phyloP scores from a whole-genome alignment of 2,329 filamentous ascomycete genomes.

The Fusarium ambrosium region DNA sequence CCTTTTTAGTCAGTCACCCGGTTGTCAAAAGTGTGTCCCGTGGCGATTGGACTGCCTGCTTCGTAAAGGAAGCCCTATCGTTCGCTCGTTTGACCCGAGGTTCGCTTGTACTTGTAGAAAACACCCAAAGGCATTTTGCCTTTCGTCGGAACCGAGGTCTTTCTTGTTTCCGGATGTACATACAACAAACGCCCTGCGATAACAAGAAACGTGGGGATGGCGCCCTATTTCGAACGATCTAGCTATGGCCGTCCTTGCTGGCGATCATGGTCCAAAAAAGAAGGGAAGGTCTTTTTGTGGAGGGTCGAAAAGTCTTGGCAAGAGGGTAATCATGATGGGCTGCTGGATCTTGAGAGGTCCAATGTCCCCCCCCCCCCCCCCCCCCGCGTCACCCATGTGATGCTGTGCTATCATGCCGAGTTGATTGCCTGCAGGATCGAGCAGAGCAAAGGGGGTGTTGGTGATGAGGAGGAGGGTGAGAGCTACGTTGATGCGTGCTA shows the following conservation, averaged over 20 bases:
- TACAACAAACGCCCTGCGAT: neutral
- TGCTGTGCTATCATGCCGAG: slow-evolving; percentile 11
- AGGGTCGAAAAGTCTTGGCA: slow-evolving; percentile 18
- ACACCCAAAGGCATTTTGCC: neutral
- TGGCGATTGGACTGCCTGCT: neutral
- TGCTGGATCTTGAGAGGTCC: slow-evolving; percentile 15
- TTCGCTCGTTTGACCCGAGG: neutral
- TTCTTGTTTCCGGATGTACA: neutral
- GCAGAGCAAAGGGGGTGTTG: neutral
- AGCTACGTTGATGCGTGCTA: slow-evolving; percentile 5
- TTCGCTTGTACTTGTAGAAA: neutral
- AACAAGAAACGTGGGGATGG: slow-evolving; percentile 1
- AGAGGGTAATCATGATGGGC: slow-evolving; percentile 33
- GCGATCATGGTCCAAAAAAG: slow-evolving; percentile 14
- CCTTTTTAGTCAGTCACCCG: slow-evolving; percentile 8
- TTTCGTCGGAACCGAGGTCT: neutral
- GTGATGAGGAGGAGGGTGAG: neutral
- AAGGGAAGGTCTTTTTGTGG: slow-evolving; percentile 8
- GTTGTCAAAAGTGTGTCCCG: slow-evolving; percentile 2
- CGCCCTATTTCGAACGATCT: slow-evolving; percentile 9
- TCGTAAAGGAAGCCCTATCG: neutral
- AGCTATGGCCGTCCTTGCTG: slow-evolving; percentile 2
- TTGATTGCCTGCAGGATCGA: slow-evolving; percentile 20
- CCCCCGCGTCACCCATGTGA: neutral
- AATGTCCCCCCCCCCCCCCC: neutral